Evolutionary conservation across 2,329 filamentous ascomycete genomes (phyloP).

Genomic region (Xylogone sp.): DNA sequence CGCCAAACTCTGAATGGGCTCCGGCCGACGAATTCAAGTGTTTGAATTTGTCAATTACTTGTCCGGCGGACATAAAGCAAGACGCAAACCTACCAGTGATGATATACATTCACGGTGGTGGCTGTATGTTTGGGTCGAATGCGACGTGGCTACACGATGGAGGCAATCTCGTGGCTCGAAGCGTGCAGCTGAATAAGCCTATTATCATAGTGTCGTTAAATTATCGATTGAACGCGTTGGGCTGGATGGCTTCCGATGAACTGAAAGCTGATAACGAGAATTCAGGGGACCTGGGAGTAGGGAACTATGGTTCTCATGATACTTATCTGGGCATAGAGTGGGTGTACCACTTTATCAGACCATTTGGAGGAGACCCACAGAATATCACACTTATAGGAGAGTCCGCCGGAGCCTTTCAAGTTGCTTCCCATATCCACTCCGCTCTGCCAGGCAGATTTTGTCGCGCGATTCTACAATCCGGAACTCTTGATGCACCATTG

Average conservation of each 20-base stretch:
- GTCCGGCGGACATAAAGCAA: not conserved
- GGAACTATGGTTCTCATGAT: constrained; percentile 47
- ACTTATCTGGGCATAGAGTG: constrained; percentile 54
- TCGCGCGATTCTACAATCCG: constrained; percentile 10
- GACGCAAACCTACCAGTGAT: not conserved
- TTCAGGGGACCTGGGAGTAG: constrained; percentile 1
- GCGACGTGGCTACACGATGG: constrained; percentile 9
- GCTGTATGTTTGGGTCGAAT: constrained; percentile 1
- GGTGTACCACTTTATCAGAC: constrained; percentile 51
- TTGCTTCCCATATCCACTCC: constrained; percentile 7
- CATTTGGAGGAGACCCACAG: constrained; percentile 52
- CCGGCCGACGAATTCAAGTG: constrained; percentile 7
- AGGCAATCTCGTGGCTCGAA: constrained; percentile 5
- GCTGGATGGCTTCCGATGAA: not conserved
- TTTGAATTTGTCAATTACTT: constrained; percentile 4
- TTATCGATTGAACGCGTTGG: not conserved
- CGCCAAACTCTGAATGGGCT: not conserved
- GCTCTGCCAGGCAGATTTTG: constrained; percentile 1
- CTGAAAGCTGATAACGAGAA: not conserved
- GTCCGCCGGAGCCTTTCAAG: constrained; percentile 42
- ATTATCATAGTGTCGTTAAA: constrained; percentile 10
- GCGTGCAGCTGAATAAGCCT: constrained; percentile 5
- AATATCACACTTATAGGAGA: constrained; percentile 57
- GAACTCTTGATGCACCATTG: constrained; percentile 2
- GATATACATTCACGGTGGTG: not conserved